Base-by-base conservation (phyloP, 1,284 basidiomycete species). In the Papiliotrema laurentii region DNA sequence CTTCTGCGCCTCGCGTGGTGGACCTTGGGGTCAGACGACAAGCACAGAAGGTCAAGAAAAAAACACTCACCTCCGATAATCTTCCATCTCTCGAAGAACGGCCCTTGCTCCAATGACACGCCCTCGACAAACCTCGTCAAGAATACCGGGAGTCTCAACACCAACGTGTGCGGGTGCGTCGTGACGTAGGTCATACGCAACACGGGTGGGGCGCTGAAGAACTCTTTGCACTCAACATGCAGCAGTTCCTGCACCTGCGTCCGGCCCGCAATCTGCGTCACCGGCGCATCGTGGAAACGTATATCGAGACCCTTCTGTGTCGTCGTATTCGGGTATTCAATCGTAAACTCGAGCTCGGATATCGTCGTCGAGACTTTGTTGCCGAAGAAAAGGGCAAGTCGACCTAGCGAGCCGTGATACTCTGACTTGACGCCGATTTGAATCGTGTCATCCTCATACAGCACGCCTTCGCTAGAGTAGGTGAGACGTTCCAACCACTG, bases 71-170 rank as follows among this genome's bases (percentile, higher is more conserved):
- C 92, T 18, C 94, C 94, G 50, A 98, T 97, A 63, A 97, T 77
- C 73, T 91, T 91, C 96, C 96, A 99, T 47, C 96, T 80, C 72
- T 97, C 93, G 72, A 98, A 98, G 79, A 98, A 98, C 59, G 94
- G 88, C 0, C 80, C 77, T 51, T 82, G 78, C 14, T 81, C 83
- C 31, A 98, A 80, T 63, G 84, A 85, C 48, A 97, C 91, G 31
- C 88, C 88, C 68, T 97, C 93, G 56, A 97, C 79, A 74, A 99
- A 99, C 73, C 94, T 92, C 38, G 85, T 86, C 55, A 96, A 67
- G 45, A 89, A 81, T 56, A 97, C 82, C 4, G 96, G 94, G 35
- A 98, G 77, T 42, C 85, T 83, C 47, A 98, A 75, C 0, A 86
- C 84, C 47, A 97, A 77, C 18, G 87, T 85, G 71, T 92, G 91